Percentiles rank a stretch among this genome's conserved stretches.
phyloP scores from a whole-genome alignment of 176 grass and related monocot genomes.

The Microstegium vimineum region DNA sequence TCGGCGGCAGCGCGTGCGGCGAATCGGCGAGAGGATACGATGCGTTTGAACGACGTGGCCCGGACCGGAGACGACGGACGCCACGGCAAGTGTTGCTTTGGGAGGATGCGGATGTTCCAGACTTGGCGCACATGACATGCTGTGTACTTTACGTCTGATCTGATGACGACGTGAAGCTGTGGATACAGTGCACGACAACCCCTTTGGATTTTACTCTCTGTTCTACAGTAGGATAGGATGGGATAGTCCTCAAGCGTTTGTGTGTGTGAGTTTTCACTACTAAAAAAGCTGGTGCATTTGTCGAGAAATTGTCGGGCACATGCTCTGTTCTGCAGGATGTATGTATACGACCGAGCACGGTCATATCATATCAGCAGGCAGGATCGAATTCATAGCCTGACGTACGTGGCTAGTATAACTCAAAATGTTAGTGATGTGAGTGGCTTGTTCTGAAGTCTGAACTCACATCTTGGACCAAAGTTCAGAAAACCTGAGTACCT shows the following conservation, averaged over 20 bases:
- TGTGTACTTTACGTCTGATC: background rate
- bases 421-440: background rate
- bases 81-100: background rate
- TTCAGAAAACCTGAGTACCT: background rate
- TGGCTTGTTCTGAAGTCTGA: no score
- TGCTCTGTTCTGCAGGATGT: background rate
- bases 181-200: background rate
- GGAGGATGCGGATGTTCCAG: background rate
- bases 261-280: background rate
- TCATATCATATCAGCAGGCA: background rate
- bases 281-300: background rate
- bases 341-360: background rate
- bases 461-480: background rate
- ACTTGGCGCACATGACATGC: background rate
- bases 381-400: background rate
- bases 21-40: background rate
- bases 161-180: no score
- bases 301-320: background rate
- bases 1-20: background rate
- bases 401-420: background rate
- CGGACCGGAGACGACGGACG: background rate
- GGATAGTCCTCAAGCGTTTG: background rate
- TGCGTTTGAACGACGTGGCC: background rate
- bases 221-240: background rate
- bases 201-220: background rate